Evolutionary conservation across 1,284 basidiomycete genomes (phyloP), one percentile per base, ranked within the genome.

Genomic region (Puccinia sorghi): DNA sequence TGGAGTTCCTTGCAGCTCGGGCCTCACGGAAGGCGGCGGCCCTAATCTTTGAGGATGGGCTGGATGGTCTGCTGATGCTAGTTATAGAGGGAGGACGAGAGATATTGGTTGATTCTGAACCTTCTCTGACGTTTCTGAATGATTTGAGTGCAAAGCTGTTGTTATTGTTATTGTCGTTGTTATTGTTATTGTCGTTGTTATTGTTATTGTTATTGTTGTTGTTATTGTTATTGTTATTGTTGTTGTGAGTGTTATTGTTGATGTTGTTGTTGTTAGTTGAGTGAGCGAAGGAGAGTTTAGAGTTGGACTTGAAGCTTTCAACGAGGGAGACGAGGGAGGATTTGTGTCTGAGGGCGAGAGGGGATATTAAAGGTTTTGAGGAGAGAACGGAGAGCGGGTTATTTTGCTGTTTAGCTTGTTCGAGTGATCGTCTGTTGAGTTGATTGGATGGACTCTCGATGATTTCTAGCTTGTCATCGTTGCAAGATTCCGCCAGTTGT

Each of bases 21-120:
- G 75, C 75, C 22, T 70, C 75, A 43, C 75, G 66, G 52, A 77
- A 77, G 0, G 75, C 75, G n/a, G 75, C 75, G 2, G 75, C 75
- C 43, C 75, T 77, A 20, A 77, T 77, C 52, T 54, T 54, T 27
- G 63, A 37, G 48, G 52, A 25, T 4, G 75, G 75, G 46, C 75
- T 77, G 20, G 50, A 59, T 9, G 75, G 50, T 25, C 61, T n/a
- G 25, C 32, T 43, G 66, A 50, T 69, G 22, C 11, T n/a, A n/a
- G 43, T 22, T 48, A 66, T 64, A 4, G 73, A 76, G 27, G 46
- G 12, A 0, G 59, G 63, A 17, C 48, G 32, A 9, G 46, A 11
- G 22, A 5, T 61, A 4, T 48, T 22, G 48, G 22, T 27, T 22
- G 66, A 32, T 22, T 8, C 1, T 48, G 50, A 41, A 20, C 61